Conservation (phyloP, 169 alveolate species). For the Babesia caballi region DNA sequence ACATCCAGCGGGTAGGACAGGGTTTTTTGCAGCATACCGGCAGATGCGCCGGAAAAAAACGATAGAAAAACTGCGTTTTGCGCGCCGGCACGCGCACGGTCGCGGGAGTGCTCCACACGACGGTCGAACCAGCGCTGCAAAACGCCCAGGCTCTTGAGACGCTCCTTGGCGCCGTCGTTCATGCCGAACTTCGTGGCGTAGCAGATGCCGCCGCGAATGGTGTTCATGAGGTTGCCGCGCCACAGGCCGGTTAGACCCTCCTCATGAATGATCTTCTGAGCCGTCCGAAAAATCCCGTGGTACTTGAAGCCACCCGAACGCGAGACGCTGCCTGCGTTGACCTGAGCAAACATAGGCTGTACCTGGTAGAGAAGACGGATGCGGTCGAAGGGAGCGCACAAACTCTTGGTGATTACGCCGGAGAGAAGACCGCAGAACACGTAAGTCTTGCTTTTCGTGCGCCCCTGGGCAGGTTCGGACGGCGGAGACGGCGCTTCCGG, state of each 20-base stretch:
- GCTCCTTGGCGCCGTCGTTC: slow-evolving; percentile 75
- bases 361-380: slow-evolving; percentile 81
- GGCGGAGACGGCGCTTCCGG: not conserved
- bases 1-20: slow-evolving; percentile 82
- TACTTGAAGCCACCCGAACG: slow-evolving; percentile 56
- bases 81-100: slow-evolving; percentile 1
- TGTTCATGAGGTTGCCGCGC: slow-evolving; percentile 83
- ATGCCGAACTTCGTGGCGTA: slow-evolving; percentile 84
- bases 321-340: slow-evolving; percentile 8
- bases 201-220: slow-evolving; percentile 79
- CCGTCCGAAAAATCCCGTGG: slow-evolving; percentile 67
- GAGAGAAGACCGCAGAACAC: slow-evolving; percentile 75
- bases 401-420: slow-evolving; percentile 81
- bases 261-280: slow-evolving; percentile 73
- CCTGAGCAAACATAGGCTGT: slow-evolving; percentile 82
- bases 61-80: slow-evolving; percentile 50
- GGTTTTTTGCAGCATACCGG: slow-evolving; percentile 82
- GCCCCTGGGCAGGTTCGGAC: not conserved
- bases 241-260: slow-evolving; percentile 82
- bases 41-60: slow-evolving; percentile 78
- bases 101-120: not conserved
- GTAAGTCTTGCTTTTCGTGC: slow-evolving; percentile 52
- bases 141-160: slow-evolving; percentile 31
- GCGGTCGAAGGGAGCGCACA: slow-evolving; percentile 86
- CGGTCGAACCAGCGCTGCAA: slow-evolving; percentile 26